Conservation (phyloP, 176 grass and related monocot species). For the Paspalum notatum region DNA sequence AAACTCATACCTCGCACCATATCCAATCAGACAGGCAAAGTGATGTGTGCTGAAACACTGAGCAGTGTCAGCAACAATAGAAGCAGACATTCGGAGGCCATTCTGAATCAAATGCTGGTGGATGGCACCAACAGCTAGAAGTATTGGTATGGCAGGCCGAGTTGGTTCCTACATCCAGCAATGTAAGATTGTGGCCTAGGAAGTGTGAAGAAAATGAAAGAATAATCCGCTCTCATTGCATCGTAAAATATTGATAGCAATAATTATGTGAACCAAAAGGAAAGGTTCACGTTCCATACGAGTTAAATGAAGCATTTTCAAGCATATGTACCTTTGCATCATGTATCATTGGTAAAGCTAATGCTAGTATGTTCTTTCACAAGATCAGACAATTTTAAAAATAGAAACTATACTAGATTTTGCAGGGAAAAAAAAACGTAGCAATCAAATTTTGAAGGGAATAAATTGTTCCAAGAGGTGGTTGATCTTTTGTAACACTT, state of each 20-base stretch:
- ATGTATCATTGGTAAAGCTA: conserved; percentile 15
- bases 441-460: neutral
- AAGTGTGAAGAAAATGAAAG: neutral
- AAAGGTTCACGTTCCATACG: conserved; percentile 10
- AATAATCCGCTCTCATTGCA: neutral
- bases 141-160: conserved; percentile 91
- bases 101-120: conserved; percentile 99
- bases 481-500: conserved; percentile 10
- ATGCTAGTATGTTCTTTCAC: conserved; percentile 1
- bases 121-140: conserved; percentile 95
- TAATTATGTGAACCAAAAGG: neutral
- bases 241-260: conserved; percentile 4
- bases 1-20: conserved; percentile 86
- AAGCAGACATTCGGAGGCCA: conserved; percentile 94
- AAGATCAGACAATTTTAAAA: conserved; percentile 5
- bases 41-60: conserved; percentile 99
- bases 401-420: conserved; percentile 25
- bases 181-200: conserved; percentile 28
- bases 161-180: conserved; percentile 76
- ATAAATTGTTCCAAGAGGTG: conserved; percentile 3
- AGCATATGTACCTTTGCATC: neutral
- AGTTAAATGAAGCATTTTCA: conserved; percentile 9
- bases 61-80: conserved; percentile 96
- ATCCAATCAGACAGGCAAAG: conserved; percentile 98
- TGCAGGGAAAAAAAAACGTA: conserved; percentile 24